These are phyloP conservation scores for Axilococcus clingmanii DNA, from an alignment of 139 green algal genomes.

Conservation along the genomic window DNA sequence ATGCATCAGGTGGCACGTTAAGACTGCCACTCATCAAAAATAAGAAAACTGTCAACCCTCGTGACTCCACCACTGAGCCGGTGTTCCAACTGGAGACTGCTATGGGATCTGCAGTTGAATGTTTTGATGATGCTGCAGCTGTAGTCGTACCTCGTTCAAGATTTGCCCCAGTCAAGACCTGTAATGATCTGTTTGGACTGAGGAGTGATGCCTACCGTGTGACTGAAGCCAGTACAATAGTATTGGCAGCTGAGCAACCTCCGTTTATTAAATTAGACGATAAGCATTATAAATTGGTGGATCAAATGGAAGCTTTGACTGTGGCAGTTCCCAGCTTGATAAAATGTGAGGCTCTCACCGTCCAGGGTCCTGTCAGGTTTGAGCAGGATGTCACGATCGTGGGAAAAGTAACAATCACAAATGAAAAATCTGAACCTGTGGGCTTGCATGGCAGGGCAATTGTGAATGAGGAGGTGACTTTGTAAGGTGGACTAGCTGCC, in stretches of 20 bases:
- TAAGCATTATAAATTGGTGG: constrained; percentile 59
- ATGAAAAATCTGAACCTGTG: constrained; percentile 2
- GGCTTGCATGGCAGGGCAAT: neutral
- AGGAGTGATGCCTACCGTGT: constrained; percentile 48
- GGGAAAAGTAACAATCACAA: constrained; percentile 43
- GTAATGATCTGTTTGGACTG: constrained; percentile 80
- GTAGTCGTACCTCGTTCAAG: constrained; percentile 78
- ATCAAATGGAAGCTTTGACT: constrained; percentile 61
- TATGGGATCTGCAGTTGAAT: constrained; percentile 86
- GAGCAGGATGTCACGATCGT: constrained; percentile 28
- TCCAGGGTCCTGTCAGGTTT: constrained; percentile 66
- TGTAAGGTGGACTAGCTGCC: too few relatives aligned
- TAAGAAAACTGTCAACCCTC: constrained; percentile 89
- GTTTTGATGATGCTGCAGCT: constrained; percentile 70
- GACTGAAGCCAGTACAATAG: constrained; percentile 55
- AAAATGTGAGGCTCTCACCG: constrained; percentile 45
- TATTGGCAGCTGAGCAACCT: constrained; percentile 26
- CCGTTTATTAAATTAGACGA: constrained; percentile 52
- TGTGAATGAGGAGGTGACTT: neutral
- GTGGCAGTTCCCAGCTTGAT: constrained; percentile 43
- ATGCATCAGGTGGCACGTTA: constrained; percentile 47
- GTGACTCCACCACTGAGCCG: constrained; percentile 47
- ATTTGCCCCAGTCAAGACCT: constrained; percentile 93
- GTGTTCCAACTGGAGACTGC: constrained; percentile 91
- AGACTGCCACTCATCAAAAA: constrained; percentile 85